Evolutionary conservation across 2,329 filamentous ascomycete genomes (phyloP), one percentile per base, ranked within the genome.

Genomic region (Clarireedia paspali): DNA sequence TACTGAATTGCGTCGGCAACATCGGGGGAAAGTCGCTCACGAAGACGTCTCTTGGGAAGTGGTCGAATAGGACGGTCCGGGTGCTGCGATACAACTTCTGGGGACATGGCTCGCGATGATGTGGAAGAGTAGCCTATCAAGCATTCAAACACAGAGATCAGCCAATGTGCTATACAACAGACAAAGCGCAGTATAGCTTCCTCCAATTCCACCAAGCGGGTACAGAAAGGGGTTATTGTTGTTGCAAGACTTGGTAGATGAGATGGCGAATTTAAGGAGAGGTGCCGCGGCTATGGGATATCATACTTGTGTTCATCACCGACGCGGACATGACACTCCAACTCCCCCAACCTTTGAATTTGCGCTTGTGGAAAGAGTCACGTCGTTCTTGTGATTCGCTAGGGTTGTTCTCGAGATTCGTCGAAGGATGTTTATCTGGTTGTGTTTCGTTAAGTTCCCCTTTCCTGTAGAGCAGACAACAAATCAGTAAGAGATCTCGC

Each of bases 61-160:
- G 94, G 94, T 68, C 91, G 87, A 70, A 99, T 99, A 59, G 92
- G 88, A 72, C 94, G 86, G 70, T 95, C 89, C 63, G 90, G 90
- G 70, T 89, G 95, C 58, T 88, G 83, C 58, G 90, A 94, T 61
- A 84, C 79, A 57, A 87, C 87, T 76, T 96, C 90, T 62, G 84
- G 76, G 67, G 82, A 83, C 81, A 86, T 85, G 48, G 68, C 66
- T 64, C 64, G 72, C 73, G 70, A 65, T 62, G 63, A 67, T 62
- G 64, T 61, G 51, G 66, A 64, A 45, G 64, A 66, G 57, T 64
- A 67, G 52, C 64, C 67, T 68, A 63, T 24, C 24, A 54, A 54
- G 49, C 54, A 56, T 46, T 47, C 40, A 49, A 54, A 49, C 49
- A 54, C 52, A 54, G 52, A 54, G 52, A 54, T 54, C 52, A 54